Evolutionary conservation across 148 eudicot genomes (phyloP).

Genomic region (Tetragonia tetragonoides): DNA sequence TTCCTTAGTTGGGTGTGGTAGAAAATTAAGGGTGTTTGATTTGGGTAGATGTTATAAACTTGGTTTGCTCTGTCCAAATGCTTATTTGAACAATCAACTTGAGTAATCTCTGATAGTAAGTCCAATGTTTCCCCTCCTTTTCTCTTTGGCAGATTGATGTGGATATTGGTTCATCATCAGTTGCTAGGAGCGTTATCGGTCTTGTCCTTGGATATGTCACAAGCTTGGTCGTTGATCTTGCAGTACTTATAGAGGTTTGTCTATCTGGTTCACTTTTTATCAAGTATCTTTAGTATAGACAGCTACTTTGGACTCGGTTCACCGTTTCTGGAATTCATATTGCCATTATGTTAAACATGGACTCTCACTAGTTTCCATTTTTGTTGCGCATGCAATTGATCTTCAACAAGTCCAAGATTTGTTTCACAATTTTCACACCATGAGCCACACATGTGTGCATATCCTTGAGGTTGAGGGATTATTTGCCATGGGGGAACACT

Average conservation of each 20-base stretch:
- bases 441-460: not conserved
- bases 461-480: not conserved
- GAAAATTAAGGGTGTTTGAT: no score
- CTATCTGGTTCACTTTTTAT: not conserved
- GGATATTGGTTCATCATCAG: constrained; percentile 97
- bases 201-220: constrained; percentile 98
- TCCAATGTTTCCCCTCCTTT: not conserved
- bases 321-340: not conserved
- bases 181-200: constrained; percentile 83
- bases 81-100: no score
- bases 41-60: no score
- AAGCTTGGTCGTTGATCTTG: constrained; percentile 93
- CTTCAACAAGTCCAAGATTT: not conserved
- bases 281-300: not conserved
- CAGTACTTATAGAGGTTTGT: constrained; percentile 83
- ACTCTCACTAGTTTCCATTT: not conserved
- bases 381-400: not conserved
- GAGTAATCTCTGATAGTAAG: not conserved
- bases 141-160: constrained; percentile 78
- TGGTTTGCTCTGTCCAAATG: no score
- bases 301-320: not conserved
- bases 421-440: not conserved
- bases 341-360: not conserved
- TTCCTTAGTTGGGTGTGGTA: no score
- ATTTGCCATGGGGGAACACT: not conserved